These are phyloP conservation scores for Suhomyces sp. DNA, from an alignment of 805 yeast species.

Conservation along the genomic window DNA sequence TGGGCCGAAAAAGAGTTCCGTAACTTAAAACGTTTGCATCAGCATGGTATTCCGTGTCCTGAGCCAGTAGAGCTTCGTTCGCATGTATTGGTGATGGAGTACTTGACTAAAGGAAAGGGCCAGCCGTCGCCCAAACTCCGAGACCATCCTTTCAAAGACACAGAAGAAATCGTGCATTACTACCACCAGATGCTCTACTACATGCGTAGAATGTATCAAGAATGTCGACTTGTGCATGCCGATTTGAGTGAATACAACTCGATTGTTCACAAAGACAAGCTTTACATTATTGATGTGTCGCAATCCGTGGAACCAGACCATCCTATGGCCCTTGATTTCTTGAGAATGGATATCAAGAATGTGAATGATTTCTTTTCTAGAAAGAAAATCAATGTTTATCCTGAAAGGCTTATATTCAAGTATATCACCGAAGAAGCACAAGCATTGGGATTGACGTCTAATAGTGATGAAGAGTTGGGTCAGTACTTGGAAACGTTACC, in stretches of 20 bases:
- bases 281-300: conserved; percentile 93
- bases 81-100: conserved; percentile 95
- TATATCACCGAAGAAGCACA: conserved; percentile 57
- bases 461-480: conserved; percentile 41
- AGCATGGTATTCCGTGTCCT: conserved; percentile 87
- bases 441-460: conserved; percentile 34
- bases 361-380: conserved; percentile 82
- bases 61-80: conserved; percentile 85
- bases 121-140: conserved; percentile 88
- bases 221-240: conserved; percentile 91
- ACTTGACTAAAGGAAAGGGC: conserved; percentile 72
- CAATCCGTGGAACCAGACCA: conserved; percentile 98
- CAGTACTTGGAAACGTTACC: conserved; percentile 51
- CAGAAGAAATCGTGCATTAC: conserved; percentile 60
- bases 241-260: conserved; percentile 94
- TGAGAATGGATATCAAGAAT: conserved; percentile 96
- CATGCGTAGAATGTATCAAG: conserved; percentile 84
- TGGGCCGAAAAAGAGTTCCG: conserved; percentile 99
- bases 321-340: conserved; percentile 91
- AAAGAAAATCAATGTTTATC: conserved; percentile 68
- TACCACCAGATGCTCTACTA: conserved; percentile 79
- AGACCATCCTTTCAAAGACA: conserved; percentile 73
- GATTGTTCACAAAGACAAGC: conserved; percentile 71
- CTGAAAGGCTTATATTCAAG: conserved; percentile 79
- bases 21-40: conserved; percentile 76